phyloP scores from a whole-genome alignment of 495 filamentous ascomycete genomes.

The Talaromyces trachyspermus region DNA sequence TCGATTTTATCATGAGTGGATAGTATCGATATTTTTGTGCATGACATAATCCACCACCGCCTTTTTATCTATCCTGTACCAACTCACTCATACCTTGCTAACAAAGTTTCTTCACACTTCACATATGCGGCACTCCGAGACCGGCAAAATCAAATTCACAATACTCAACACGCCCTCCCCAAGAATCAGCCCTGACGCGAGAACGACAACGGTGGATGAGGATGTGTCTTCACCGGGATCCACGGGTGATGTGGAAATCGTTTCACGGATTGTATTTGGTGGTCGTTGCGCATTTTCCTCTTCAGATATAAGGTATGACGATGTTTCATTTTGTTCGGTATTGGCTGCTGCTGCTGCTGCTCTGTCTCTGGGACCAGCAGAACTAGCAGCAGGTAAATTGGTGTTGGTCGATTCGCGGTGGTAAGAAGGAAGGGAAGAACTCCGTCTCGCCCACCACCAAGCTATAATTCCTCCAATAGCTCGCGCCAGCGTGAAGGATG shows the following conservation, averaged over 20 bases:
- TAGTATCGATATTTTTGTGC: background rate
- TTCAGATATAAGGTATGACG: background rate
- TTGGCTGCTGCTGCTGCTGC: constrained; percentile 44
- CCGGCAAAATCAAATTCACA: constrained; percentile 80
- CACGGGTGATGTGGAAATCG: background rate
- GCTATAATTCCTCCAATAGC: constrained; percentile 76
- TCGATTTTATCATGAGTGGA: background rate
- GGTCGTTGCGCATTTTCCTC: constrained; percentile 15
- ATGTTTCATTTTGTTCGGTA: background rate
- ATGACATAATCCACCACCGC: too few species aligned
- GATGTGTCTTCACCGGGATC: constrained; percentile 32
- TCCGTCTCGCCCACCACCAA: constrained; percentile 56
- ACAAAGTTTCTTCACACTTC: constrained; percentile 5
- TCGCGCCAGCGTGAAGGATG: constrained; percentile 87
- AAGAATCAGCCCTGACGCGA: constrained; percentile 75
- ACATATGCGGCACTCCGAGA: constrained; percentile 69
- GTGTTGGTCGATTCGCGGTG: background rate
- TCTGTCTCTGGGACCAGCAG: background rate
- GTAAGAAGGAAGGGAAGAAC: constrained; percentile 33
- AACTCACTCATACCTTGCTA: too few species aligned
- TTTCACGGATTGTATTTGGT: background rate
- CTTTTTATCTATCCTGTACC: too few species aligned
- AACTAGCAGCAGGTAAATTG: background rate
- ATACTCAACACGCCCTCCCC: constrained; percentile 95
- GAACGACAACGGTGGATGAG: constrained; percentile 51